Percentiles rank a stretch among this genome's conserved stretches.
Conservation (phyloP, 257 asterid species). For the Nicotiana knightiana region DNA sequence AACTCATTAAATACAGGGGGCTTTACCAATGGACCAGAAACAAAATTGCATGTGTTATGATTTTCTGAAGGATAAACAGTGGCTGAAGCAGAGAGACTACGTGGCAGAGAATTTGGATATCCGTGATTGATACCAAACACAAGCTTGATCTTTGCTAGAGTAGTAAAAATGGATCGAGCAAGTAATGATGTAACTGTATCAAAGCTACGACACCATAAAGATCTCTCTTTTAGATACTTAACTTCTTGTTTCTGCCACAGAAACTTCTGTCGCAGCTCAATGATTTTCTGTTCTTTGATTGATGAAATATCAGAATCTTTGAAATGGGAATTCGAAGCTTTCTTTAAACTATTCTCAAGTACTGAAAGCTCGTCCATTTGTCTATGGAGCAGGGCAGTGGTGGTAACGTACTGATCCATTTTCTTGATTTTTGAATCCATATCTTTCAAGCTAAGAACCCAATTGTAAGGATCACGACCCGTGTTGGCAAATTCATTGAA, state of each 20-base stretch:
- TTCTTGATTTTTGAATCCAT: slow-evolving; percentile 53
- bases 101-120: slow-evolving; percentile 50
- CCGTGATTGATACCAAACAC: slow-evolving; percentile 58
- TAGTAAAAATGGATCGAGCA: slow-evolving; percentile 58
- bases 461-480: slow-evolving; percentile 54
- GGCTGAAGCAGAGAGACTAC: slow-evolving; percentile 78
- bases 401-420: slow-evolving; percentile 44
- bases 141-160: slow-evolving; percentile 66
- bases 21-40: slow-evolving; percentile 59
- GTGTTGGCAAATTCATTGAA: slow-evolving; percentile 59
- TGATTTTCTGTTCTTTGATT: slow-evolving; percentile 42
- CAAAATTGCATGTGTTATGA: slow-evolving; percentile 24
- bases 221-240: slow-evolving; percentile 63
- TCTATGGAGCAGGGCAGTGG: slow-evolving; percentile 47
- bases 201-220: slow-evolving; percentile 75
- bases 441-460: slow-evolving; percentile 57
- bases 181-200: slow-evolving; percentile 56
- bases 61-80: slow-evolving; percentile 75
- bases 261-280: slow-evolving; percentile 66
- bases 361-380: slow-evolving; percentile 66
- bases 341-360: slow-evolving; percentile 47
- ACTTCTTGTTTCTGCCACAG: slow-evolving; percentile 73
- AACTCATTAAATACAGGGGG: slow-evolving; percentile 25
- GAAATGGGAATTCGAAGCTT: slow-evolving; percentile 22
- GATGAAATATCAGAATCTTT: slow-evolving; percentile 23